phyloP scores from a whole-genome alignment of 345 rosid genomes.

The Populus deltoides region DNA sequence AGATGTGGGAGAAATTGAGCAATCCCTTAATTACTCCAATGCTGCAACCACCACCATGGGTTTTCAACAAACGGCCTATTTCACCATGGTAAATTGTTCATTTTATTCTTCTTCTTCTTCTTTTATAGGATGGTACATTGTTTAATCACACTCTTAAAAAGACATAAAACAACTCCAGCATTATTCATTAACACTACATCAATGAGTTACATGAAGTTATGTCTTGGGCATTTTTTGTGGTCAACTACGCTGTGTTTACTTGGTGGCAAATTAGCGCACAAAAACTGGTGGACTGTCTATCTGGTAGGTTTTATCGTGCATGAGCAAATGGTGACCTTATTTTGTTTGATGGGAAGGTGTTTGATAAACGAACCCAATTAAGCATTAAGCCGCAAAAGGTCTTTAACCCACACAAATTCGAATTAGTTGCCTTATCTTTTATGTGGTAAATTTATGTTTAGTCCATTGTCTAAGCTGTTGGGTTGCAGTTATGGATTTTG shows the following conservation, averaged over 20 bases:
- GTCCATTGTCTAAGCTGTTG: background rate
- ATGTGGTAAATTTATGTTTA: background rate
- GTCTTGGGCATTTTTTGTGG: background rate
- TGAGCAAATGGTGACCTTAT: background rate
- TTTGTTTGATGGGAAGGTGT: background rate
- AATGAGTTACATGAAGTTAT: background rate
- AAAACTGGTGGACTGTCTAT: background rate
- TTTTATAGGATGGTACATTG: too few species aligned
- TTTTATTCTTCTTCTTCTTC: background rate
- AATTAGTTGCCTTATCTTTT: background rate
- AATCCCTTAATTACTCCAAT: conserved; percentile 38
- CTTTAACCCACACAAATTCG: background rate
- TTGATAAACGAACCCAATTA: conserved; percentile 1
- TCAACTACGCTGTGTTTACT: background rate
- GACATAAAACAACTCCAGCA: too few species aligned
- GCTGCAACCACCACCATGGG: conserved; percentile 35
- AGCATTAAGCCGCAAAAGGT: background rate
- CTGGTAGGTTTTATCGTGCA: background rate
- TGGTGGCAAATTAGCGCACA: background rate
- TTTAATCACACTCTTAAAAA: too few species aligned
- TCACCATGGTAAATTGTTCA: conserved; percentile 59
- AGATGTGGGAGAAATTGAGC: conserved; percentile 56
- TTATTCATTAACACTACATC: background rate
- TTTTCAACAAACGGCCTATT: conserved; percentile 51
- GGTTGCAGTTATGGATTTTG: background rate